Evolutionary conservation across 257 asterid genomes (phyloP).

Genomic region (Salvia miltiorrhiza): DNA sequence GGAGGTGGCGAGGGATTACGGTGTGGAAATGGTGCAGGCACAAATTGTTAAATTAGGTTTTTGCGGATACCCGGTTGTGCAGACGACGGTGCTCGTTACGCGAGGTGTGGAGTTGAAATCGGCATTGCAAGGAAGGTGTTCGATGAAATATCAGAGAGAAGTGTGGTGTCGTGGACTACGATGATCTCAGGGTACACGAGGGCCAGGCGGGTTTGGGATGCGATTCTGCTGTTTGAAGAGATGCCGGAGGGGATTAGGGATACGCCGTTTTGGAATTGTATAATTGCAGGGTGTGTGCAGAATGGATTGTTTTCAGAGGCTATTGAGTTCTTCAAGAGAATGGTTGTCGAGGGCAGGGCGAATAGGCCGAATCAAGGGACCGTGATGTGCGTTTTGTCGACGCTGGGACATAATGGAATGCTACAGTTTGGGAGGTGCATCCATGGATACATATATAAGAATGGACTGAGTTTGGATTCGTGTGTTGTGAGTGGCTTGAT

Average conservation of each 20-base stretch:
- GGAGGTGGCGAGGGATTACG: constrained; percentile 38
- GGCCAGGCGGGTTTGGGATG: constrained; percentile 58
- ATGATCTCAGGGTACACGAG: constrained; percentile 71
- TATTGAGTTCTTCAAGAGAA: constrained; percentile 53
- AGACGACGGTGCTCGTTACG: constrained; percentile 65
- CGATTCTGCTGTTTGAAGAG: constrained; percentile 55
- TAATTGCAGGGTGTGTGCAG: constrained; percentile 68
- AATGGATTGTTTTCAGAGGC: constrained; percentile 78
- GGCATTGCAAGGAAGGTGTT: constrained; percentile 53
- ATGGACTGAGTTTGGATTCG: constrained; percentile 33
- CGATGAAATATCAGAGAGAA: constrained; percentile 64
- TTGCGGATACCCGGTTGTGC: constrained; percentile 49
- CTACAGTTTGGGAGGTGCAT: constrained; percentile 67
- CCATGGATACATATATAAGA: constrained; percentile 55
- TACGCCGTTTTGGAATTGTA: constrained; percentile 74
- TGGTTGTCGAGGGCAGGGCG: constrained; percentile 38
- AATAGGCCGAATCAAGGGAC: constrained; percentile 70
- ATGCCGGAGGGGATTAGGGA: constrained; percentile 59
- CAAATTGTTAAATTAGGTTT: constrained; percentile 59
- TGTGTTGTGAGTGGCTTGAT: constrained; percentile 53
- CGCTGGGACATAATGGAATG: constrained; percentile 68
- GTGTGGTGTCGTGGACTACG: constrained; percentile 76
- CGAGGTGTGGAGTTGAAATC: constrained; percentile 44
- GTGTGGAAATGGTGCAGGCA: constrained; percentile 64
- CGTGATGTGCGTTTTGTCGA: constrained; percentile 54